These are phyloP conservation scores for Aureobasidium melanogenum DNA, from an alignment of 2,329 filamentous ascomycete species.

Conservation along the genomic window DNA sequence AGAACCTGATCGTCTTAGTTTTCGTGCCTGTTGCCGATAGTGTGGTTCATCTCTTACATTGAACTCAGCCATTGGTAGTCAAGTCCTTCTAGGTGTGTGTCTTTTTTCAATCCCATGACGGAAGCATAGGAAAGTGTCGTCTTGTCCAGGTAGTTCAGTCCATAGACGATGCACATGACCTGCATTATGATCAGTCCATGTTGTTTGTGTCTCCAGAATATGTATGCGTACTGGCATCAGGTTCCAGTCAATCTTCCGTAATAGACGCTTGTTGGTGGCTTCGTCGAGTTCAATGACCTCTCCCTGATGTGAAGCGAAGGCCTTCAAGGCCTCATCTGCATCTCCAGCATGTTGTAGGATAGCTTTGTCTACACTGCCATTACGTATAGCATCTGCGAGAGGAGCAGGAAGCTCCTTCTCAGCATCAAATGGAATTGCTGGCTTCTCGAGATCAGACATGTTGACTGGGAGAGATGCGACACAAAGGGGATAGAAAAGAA, in stretches of 20 bases:
- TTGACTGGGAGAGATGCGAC: neutral
- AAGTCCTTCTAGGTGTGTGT: slow-evolving; percentile 30
- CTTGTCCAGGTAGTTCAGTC: slow-evolving; percentile 55
- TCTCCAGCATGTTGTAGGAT: slow-evolving; percentile 46
- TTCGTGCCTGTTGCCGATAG: neutral
- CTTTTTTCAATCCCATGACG: slow-evolving; percentile 40
- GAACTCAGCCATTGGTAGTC: slow-evolving; percentile 42
- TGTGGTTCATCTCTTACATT: neutral
- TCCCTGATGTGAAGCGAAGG: slow-evolving; percentile 39
- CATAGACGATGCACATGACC: slow-evolving; percentile 45
- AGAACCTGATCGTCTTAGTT: slow-evolving; percentile 31
- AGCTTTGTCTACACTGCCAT: slow-evolving; percentile 21
- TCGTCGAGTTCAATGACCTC: slow-evolving; percentile 46
- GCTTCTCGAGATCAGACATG: neutral
- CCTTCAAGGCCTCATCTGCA: slow-evolving; percentile 53
- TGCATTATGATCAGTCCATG: slow-evolving; percentile 26
- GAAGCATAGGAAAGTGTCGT: slow-evolving; percentile 45
- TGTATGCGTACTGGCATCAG: slow-evolving; percentile 41
- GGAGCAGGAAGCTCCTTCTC: slow-evolving; percentile 20
- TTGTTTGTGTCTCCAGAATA: too few relatives aligned
- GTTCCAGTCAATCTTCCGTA: slow-evolving; percentile 55
- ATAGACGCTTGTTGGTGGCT: slow-evolving; percentile 48
- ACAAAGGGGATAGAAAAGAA: neutral
- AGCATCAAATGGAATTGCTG: slow-evolving; percentile 12
- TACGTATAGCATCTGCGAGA: slow-evolving; percentile 20